Base-by-base conservation (phyloP, 441 rosid genomes). In the Erysimum pusillum region DNA sequence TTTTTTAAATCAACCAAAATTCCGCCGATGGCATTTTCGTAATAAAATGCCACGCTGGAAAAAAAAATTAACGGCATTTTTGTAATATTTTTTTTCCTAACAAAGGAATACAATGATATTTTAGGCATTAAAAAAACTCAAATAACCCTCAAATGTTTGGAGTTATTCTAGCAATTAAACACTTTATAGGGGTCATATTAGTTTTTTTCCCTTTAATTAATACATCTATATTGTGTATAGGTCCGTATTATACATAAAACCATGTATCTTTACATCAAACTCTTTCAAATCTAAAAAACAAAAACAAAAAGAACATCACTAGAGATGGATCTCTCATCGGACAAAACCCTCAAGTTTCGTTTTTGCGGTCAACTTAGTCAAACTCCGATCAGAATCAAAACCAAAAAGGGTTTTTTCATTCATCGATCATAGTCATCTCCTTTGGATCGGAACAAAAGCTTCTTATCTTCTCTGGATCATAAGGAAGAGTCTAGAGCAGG, bases 261-360 rank as follows among this genome's bases (percentile, higher is more conserved):
- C 64, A 66, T 78, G 77, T 66, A 72, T 78, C 74, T 78, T 72
- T 78, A 78, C 81, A 78, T 49, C 68, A 53, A 72, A 49, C 56
- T 58, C 67, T 25, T 63, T 45, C 32, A 66, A 41, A 49, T 59
- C 77, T 59, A 64, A 22, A 64, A 15, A 20, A 17, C 34, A 31
- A 9, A 38, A 48, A 52, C 3, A 53, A 51, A 72, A 46, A 46
- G 42, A 58, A 48, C 45, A 52, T 25, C 54, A 67, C 61, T 60
- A 62, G 61, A 71, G 62, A 64, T 41, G 57, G 38, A 77, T 36
- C 56, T 76, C 69, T 71, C 73, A 41, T 59, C 17, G 28, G 71
- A 77, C 67, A 57, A 66, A 77, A 58, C 69, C 76, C 77, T 22
- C 6, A 65, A 32, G 38, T 38, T 53, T 45, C 42, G 15, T 64